Evolutionary conservation across 768 basidiomycete genomes (phyloP).

Genomic region (Termitomyces sp.): DNA sequence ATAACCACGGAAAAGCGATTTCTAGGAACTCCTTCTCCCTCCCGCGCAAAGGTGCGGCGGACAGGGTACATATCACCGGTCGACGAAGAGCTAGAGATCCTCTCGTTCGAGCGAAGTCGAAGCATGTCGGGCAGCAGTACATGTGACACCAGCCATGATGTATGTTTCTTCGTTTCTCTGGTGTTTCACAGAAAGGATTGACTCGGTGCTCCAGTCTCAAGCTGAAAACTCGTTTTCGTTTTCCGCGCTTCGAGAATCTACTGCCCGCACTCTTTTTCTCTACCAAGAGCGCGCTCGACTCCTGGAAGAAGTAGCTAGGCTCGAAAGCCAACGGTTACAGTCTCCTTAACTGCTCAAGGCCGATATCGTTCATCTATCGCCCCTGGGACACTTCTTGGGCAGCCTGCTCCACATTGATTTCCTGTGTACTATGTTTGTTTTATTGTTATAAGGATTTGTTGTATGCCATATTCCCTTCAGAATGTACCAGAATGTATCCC

Average conservation of each 20-base stretch:
- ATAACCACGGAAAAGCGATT: not conserved
- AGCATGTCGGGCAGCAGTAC: slow-evolving; percentile 4
- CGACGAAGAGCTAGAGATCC: slow-evolving; percentile 48
- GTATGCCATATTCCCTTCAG: not conserved
- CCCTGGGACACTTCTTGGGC: too few species aligned
- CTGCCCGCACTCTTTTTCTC: slow-evolving; percentile 41
- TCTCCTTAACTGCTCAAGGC: not conserved
- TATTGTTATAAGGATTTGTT: not conserved
- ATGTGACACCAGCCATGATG: not conserved
- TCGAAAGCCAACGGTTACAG: slow-evolving; percentile 19
- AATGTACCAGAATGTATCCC: not conserved
- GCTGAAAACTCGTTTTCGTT: slow-evolving; percentile 4
- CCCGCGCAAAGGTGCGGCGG: slow-evolving; percentile 32
- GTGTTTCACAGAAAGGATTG: not conserved
- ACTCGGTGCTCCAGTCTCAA: not conserved
- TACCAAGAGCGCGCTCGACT: slow-evolving; percentile 54
- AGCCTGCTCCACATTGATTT: not conserved
- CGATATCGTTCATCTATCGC: not conserved
- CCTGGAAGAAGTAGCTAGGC: slow-evolving; percentile 46
- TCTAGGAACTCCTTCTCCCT: not conserved
- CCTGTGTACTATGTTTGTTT: not conserved
- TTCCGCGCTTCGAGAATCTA: slow-evolving; percentile 18
- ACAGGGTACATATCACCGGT: slow-evolving; percentile 51
- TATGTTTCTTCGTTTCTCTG: not conserved
- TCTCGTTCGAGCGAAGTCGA: slow-evolving; percentile 39